A percentile compares a stretch with the other conserved stretches of the same genome.
Conservation (phyloP, 805 yeast species). For the Saccharomycopsis fermentans region DNA sequence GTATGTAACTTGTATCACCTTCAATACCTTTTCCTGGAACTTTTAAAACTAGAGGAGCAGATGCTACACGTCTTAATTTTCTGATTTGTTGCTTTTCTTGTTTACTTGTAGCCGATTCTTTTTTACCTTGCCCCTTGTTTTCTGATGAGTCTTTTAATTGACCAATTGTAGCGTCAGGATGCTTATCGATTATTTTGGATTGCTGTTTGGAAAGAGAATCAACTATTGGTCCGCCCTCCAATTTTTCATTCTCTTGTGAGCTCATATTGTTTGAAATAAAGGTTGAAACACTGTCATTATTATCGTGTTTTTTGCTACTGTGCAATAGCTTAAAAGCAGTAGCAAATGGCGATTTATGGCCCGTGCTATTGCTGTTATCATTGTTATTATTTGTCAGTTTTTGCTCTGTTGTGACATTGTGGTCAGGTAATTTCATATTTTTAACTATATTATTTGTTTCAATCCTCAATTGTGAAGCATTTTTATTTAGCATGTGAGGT, state of each 20-base stretch:
- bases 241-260: neutral
- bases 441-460: slow-evolving; percentile 16
- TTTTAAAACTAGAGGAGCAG: slow-evolving; percentile 64
- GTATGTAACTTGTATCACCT: neutral
- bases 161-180: neutral
- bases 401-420: slow-evolving; percentile 1
- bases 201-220: neutral
- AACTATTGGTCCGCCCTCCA: neutral
- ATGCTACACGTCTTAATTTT: slow-evolving; percentile 62
- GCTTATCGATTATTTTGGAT: neutral
- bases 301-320: slow-evolving; percentile 6
- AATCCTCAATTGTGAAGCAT: slow-evolving; percentile 17
- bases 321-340: slow-evolving; percentile 23
- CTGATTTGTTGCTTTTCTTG: slow-evolving; percentile 12
- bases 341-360: slow-evolving; percentile 24
- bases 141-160: neutral
- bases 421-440: neutral
- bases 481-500: slow-evolving; percentile 32
- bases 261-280: neutral
- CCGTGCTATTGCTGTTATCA: slow-evolving; percentile 14
- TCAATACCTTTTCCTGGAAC: neutral
- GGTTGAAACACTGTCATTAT: neutral
- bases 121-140: slow-evolving; percentile 15
- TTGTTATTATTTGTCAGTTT: neutral
- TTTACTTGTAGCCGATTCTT: slow-evolving; percentile 10